Evolutionary conservation across 129 eudicot species (phyloP).

Genomic region (Logfia minima): DNA sequence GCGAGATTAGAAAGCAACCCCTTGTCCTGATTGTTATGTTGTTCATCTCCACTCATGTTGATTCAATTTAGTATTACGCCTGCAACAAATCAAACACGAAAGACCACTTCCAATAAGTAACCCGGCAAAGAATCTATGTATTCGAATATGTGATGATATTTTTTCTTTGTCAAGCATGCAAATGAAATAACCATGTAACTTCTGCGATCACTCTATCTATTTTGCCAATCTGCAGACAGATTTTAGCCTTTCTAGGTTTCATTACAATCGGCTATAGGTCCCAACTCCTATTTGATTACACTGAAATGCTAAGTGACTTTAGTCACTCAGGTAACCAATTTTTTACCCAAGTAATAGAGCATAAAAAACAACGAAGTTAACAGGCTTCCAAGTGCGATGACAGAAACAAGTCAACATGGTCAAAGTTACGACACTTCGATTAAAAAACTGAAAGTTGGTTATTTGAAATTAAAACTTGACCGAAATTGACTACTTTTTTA

Average conservation of each 20-base stretch:
- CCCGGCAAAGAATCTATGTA: neutral
- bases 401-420: neutral
- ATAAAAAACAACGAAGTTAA: too few species aligned
- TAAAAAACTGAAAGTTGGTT: neutral
- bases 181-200: neutral
- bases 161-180: neutral
- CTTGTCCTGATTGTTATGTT: constrained; percentile 48
- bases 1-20: constrained; percentile 57
- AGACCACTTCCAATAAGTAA: neutral
- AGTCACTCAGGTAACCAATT: neutral
- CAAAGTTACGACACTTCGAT: neutral
- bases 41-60: constrained; percentile 57
- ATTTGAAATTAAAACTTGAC: neutral
- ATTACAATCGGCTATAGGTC: neutral
- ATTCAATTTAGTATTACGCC: constrained; percentile 19
- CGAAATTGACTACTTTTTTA: neutral
- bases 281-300: neutral
- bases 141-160: neutral
- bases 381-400: neutral
- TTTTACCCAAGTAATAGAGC: neutral
- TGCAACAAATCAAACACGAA: constrained; percentile 1
- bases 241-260: neutral
- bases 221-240: too few species aligned
- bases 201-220: neutral
- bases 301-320: neutral